Base-by-base conservation (phyloP, 495 filamentous ascomycete species). In the Penicillium tannophilum region DNA sequence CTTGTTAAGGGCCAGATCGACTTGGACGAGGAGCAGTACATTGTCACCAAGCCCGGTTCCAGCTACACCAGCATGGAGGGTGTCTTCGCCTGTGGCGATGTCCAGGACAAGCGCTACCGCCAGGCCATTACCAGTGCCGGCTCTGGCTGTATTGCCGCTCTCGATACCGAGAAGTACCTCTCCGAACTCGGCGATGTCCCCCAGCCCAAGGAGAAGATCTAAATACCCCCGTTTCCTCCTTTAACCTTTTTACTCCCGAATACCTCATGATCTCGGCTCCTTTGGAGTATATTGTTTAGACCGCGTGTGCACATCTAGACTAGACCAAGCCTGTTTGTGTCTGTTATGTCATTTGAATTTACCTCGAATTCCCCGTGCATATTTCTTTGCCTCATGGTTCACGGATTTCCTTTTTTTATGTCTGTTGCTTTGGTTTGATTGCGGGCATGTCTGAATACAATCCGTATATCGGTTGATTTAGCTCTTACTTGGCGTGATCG, bases 111-210 rank as follows among this genome's bases (percentile, higher is more conserved):
- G 85, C 87, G 89, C 66, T 99, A 99, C 75, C 84, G 95, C 70
- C 94, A 98, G 79, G 94, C 94, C 55, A 93, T 98, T 66, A 98
- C 94, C 52, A 96, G 91, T 80, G 94, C 94, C 67, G 93, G 93
- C 23, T 89, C 93, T 59, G 94, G 94, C 63, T 98, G 94, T 72
- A 86, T 96, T 67, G 94, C 94, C 46, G 94, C 93, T 16, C 82
- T 98, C 43, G 94, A 98, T 63, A 92, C 93, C 30, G 94, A 98
- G 79, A 93, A 96, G 70, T 94, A 81, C 76, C 76, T 98, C 47
- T 78, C 90, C 0, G 93, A 98, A 63, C 72, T 79, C 60, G 92
- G 93, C 79, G 8, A 75, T 69, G 57, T 48, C 60, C 71, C 53
- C 45, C 23, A 54, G 52, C 52, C 52, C 23, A 39, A 54, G 35